Evolutionary conservation across 176 grass and related monocot species (phyloP), one percentile per base, ranked within the genome.

Genomic region (Phoenix dactylifera): DNA sequence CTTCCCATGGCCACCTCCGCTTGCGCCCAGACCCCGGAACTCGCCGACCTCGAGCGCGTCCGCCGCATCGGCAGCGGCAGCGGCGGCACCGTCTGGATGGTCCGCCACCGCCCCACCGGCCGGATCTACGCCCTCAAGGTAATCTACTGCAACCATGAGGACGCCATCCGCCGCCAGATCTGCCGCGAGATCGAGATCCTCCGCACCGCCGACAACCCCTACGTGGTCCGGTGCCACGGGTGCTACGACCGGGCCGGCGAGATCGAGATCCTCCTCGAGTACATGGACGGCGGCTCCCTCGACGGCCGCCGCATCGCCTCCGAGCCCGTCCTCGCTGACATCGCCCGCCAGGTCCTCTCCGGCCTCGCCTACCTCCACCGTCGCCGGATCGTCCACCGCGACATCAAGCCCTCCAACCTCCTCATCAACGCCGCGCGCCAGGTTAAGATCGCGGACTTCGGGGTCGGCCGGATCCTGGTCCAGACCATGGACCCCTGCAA

Each of bases 91-190:
- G 79, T 87, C 22, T 72, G 77, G 74, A 78, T 82, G 71, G 79
- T 78, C 5, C 14, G 24, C 5, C 79, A 87, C 71, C 79, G 75
- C 22, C 60, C 62, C 16, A 71, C 79, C 22, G 17, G 28, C 17
- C 57, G 51, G 22, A 44, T 71, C 26, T 87, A 82, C 71, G 79
- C 79, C 25, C 84, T 82, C 48, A 87, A 87, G 66, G 71, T 87
- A 1, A 75, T 78, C 4, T 68, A 78, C 71, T 2, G 49, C 5
- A 54, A 67, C 14, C 74, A 63, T 28, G 74, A 82, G 51, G 64
- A 66, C 0, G 74, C 69, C 0, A 51, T 66, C 55, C 26, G 66
- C 51, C 60, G 14, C 60, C 49, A 55, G 64, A 67, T 67, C 64
- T 29, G 15, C 4, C 64, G 64, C 7, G 84, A 87, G 84, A 59